These are phyloP conservation scores for Pachysolen tannophilus DNA, from an alignment of 805 yeast genomes.

Conservation along the genomic window DNA sequence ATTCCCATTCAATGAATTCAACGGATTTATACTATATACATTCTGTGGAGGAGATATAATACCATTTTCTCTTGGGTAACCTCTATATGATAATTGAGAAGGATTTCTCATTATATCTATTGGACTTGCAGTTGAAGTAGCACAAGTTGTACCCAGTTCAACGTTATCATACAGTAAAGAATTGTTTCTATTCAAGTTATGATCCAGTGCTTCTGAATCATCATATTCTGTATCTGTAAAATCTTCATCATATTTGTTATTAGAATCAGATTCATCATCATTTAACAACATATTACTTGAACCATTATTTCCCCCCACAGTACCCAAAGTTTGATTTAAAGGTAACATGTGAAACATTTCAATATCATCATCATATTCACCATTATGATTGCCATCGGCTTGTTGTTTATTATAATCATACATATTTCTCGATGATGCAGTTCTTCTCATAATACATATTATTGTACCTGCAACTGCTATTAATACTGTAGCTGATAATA, in stretches of 20 bases:
- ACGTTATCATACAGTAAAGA: conserved; percentile 5
- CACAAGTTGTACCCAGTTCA: background rate
- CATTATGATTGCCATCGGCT: conserved; percentile 1
- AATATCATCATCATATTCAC: conserved; percentile 1
- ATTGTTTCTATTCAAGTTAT: conserved; percentile 2
- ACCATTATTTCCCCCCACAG: conserved; percentile 10
- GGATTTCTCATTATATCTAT: conserved; percentile 5
- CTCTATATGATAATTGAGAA: background rate
- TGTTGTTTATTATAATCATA: conserved; percentile 12
- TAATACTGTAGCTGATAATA: conserved; percentile 59
- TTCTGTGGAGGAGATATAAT: background rate
- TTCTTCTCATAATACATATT: conserved; percentile 66
- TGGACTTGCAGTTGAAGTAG: conserved; percentile 2
- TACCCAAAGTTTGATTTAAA: conserved; percentile 8
- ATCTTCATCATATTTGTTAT: conserved; percentile 4
- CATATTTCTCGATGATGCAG: conserved; percentile 41
- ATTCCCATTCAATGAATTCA: background rate
- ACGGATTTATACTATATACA: background rate
- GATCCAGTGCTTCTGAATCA: background rate
- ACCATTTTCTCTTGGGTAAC: background rate
- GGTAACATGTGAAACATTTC: conserved; percentile 8
- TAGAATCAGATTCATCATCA: conserved; percentile 1
- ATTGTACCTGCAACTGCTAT: conserved; percentile 57
- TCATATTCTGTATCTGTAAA: background rate
- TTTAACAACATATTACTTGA: background rate